phyloP scores from a whole-genome alignment of 2,329 filamentous ascomycete genomes.

The Blastomyces silverae region DNA sequence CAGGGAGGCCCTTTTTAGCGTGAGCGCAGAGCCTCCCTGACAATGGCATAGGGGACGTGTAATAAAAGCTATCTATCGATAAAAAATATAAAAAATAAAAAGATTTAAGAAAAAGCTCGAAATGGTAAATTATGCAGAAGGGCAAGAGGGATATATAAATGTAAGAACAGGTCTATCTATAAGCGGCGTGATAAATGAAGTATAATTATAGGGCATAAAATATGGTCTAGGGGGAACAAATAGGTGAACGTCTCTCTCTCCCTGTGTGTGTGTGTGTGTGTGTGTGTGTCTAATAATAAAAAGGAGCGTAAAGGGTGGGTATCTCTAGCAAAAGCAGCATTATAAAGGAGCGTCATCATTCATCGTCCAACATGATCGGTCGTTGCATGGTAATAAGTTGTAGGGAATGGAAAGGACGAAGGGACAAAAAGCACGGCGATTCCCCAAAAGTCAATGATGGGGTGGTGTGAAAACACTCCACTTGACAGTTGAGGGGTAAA shows the following conservation, averaged over 20 bases:
- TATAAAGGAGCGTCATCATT: slow-evolving; percentile 14
- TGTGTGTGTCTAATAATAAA: slow-evolving; percentile 1
- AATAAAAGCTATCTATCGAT: too few relatives aligned
- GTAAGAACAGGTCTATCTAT: neutral
- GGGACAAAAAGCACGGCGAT: neutral
- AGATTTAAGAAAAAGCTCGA: too few relatives aligned
- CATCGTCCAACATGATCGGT: slow-evolving; percentile 8
- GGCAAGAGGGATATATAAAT: too few relatives aligned
- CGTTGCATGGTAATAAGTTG: neutral
- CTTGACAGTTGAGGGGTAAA: neutral
- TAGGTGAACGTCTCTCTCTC: neutral
- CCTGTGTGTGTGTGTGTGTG: too few relatives aligned
- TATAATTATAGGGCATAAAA: slow-evolving; percentile 4
- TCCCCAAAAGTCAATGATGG: neutral
- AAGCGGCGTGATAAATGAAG: neutral
- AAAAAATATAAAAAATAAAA: too few relatives aligned
- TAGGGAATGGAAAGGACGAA: neutral
- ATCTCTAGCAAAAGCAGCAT: neutral
- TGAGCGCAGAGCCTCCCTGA: too few relatives aligned
- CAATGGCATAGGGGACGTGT: too few relatives aligned
- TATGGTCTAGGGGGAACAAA: neutral
- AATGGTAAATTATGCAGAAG: neutral
- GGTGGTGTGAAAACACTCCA: neutral
- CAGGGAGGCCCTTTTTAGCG: too few relatives aligned
- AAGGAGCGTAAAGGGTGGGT: slow-evolving; percentile 8